Conservation (phyloP, 345 rosid species). For the Citrus reticulata region DNA sequence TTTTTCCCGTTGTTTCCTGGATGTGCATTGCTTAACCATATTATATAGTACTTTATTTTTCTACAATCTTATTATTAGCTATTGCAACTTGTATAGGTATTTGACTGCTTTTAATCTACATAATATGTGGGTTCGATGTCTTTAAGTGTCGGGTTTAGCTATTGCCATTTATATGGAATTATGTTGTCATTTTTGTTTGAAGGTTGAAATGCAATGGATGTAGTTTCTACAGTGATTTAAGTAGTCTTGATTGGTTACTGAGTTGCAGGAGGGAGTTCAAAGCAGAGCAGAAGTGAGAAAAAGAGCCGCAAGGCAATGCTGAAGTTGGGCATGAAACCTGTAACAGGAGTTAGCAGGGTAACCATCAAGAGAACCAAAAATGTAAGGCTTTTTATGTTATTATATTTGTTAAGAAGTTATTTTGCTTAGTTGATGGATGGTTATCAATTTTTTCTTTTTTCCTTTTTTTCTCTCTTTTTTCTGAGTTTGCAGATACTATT, state of each 20-base stretch:
- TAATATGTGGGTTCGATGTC: neutral
- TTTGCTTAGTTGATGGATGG: too few species aligned
- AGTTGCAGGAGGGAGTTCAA: neutral
- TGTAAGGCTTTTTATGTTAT: neutral
- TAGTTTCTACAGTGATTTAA: neutral
- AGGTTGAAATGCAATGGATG: neutral
- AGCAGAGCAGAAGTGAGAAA: neutral
- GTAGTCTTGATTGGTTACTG: too few species aligned
- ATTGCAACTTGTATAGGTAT: neutral
- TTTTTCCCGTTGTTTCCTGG: neutral
- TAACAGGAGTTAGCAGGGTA: neutral
- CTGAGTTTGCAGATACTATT: constrained; percentile 35
- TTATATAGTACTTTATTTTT: neutral
- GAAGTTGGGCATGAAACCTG: neutral
- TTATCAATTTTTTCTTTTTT: too few species aligned
- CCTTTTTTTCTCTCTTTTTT: neutral
- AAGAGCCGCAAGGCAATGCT: neutral
- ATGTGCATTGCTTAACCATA: neutral
- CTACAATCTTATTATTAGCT: neutral
- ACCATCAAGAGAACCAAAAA: neutral
- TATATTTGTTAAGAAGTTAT: too few species aligned
- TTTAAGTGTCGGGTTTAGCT: neutral
- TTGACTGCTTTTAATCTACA: neutral
- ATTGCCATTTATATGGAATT: neutral
- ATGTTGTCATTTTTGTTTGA: neutral